Conservation (phyloP, 1,139 yeast genomes). For the Saccharomycopsis phalli region DNA sequence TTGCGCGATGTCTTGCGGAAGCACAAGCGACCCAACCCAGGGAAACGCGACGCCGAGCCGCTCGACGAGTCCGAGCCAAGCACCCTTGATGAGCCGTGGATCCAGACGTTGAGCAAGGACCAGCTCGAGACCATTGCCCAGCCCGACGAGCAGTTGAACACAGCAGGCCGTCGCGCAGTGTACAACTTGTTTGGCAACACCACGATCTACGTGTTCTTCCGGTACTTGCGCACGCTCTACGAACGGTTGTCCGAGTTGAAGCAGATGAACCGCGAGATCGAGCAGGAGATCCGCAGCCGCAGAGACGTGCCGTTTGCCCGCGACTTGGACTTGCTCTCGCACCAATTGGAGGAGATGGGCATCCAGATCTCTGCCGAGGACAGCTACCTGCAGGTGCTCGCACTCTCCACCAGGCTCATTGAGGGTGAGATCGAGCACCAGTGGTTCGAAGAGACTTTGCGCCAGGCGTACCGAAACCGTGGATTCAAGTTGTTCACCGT, state of each 20-base stretch:
- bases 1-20: slow-evolving; percentile 66
- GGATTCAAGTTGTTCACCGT: slow-evolving; percentile 90
- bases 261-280: slow-evolving; percentile 52
- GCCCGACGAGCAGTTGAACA: slow-evolving; percentile 17
- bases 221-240: slow-evolving; percentile 75
- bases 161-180: slow-evolving; percentile 24
- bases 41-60: slow-evolving; percentile 28
- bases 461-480: slow-evolving; percentile 90
- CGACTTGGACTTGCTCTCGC: slow-evolving; percentile 75
- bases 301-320: slow-evolving; percentile 76
- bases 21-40: slow-evolving; percentile 38
- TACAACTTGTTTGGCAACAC: slow-evolving; percentile 86
- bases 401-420: slow-evolving; percentile 64
- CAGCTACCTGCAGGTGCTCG: slow-evolving; percentile 64
- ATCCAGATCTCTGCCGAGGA: slow-evolving; percentile 61
- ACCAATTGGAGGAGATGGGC: slow-evolving; percentile 69
- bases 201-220: slow-evolving; percentile 83
- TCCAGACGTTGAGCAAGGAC: slow-evolving; percentile 34
- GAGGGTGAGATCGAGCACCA: slow-evolving; percentile 92
- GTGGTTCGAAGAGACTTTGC: slow-evolving; percentile 89
- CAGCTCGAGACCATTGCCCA: slow-evolving; percentile 23
- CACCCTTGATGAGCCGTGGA: slow-evolving; percentile 52
- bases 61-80: slow-evolving; percentile 25
- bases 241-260: slow-evolving; percentile 75
- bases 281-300: slow-evolving; percentile 60